A percentile compares a stretch with the other conserved stretches of the same genome.
Evolutionary conservation across 2,329 filamentous ascomycete genomes (phyloP).

Genomic region (Rutstroemia sydowiana): DNA sequence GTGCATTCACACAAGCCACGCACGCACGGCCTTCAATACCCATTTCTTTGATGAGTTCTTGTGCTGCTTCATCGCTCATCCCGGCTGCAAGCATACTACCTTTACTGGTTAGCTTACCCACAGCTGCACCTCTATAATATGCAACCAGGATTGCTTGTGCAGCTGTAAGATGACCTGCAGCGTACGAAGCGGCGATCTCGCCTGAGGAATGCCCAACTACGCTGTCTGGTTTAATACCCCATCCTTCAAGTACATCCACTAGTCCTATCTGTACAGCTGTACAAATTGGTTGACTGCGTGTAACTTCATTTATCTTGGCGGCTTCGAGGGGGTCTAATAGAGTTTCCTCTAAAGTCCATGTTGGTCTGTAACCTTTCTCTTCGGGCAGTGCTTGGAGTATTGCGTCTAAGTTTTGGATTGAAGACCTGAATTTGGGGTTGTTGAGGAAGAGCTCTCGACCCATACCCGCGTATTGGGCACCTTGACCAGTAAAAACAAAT

Average conservation of each 20-base stretch:
- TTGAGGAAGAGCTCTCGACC: too few species aligned
- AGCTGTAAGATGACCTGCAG: slow-evolving; percentile 29
- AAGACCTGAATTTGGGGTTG: too few species aligned
- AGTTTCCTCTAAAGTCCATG: too few species aligned
- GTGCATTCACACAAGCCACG: slow-evolving; percentile 25
- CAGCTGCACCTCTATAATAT: slow-evolving; percentile 31
- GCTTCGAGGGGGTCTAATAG: too few species aligned
- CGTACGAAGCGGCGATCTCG: slow-evolving; percentile 41
- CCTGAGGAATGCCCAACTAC: slow-evolving; percentile 40
- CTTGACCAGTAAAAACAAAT: too few species aligned
- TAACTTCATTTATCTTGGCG: too few species aligned
- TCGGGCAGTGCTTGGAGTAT: too few species aligned
- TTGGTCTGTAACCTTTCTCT: too few species aligned
- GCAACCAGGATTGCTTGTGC: slow-evolving; percentile 35
- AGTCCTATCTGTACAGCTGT: slow-evolving; percentile 41
- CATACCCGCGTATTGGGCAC: too few species aligned
- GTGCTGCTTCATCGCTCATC: background rate
- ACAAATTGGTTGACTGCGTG: slow-evolving; percentile 25
- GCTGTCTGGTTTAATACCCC: slow-evolving; percentile 32
- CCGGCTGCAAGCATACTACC: slow-evolving; percentile 15
- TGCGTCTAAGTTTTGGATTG: too few species aligned
- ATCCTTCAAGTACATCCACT: slow-evolving; percentile 36
- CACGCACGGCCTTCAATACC: background rate
- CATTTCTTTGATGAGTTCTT: background rate
- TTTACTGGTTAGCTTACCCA: background rate